A percentile compares a stretch with the other conserved stretches of the same genome.
Evolutionary conservation across 2,329 filamentous ascomycete genomes (phyloP).

Genomic region (Fusarium poae): DNA sequence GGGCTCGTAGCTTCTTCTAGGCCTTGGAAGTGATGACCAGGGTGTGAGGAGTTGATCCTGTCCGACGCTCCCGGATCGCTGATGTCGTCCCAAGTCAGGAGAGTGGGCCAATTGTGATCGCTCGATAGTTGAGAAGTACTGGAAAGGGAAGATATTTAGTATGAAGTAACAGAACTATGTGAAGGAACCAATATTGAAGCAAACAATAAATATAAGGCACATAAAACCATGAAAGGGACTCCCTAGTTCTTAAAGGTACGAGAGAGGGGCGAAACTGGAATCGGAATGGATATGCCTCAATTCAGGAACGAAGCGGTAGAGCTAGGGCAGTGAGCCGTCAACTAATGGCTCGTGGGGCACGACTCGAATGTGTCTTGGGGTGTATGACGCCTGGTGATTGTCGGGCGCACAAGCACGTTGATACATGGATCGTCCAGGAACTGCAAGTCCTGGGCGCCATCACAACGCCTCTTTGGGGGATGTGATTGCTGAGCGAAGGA

Average conservation of each 20-base stretch:
- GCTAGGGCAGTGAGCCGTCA: constrained; percentile 41
- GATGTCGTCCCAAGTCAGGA: constrained; percentile 37
- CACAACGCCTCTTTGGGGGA: constrained; percentile 44
- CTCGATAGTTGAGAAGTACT: constrained; percentile 82
- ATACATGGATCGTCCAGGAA: constrained; percentile 45
- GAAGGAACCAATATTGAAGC: constrained; percentile 12
- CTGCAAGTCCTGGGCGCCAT: constrained; percentile 44
- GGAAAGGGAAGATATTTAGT: constrained; percentile 38
- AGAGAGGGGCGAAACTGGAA: constrained; percentile 46
- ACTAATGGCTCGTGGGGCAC: constrained; percentile 42
- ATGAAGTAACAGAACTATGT: constrained; percentile 19
- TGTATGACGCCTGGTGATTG: constrained; percentile 41
- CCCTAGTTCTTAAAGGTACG: constrained; percentile 47
- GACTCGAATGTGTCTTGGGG: constrained; percentile 43
- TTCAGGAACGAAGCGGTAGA: constrained; percentile 53
- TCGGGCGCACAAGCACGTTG: constrained; percentile 40
- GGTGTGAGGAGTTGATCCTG: constrained; percentile 33
- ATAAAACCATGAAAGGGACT: constrained; percentile 37
- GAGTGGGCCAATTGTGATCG: constrained; percentile 73
- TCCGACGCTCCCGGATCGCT: constrained; percentile 37
- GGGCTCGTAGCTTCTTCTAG: constrained; percentile 32
- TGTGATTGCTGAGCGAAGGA: constrained; percentile 44
- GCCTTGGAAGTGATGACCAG: constrained; percentile 28
- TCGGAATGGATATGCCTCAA: constrained; percentile 57
- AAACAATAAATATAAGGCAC: constrained; percentile 18